Base-by-base conservation (phyloP, 305 asterid species). In the Rubia peregrina region DNA sequence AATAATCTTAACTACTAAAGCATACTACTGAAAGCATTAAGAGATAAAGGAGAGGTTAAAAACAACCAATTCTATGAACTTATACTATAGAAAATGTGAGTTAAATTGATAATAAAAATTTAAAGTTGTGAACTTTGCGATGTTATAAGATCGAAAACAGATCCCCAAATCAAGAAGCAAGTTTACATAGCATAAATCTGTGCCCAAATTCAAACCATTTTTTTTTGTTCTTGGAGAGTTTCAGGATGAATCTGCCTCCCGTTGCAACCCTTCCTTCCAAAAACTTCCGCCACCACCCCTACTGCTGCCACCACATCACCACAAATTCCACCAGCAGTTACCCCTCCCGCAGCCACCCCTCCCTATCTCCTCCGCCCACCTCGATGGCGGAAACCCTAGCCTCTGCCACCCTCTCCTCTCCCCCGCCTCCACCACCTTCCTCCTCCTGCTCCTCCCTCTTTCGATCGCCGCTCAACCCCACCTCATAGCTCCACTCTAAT, bases 1-100 rank as follows among this genome's bases (percentile, higher is more conserved):
- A 17, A 9, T 9, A 61, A 7, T 21, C n/a, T 7, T 1, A n/a
- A 24, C 43, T 21, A 48, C 49, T 40, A 30, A 19, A 41, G 16
- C 41, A 51, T 10, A 55, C 19, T 26, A 12, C 60, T 53, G 60
- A 6, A 53, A 63, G 71, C 42, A 64, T 65, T 65, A n/a, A 42
- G 33, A 17, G 17, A 19, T 10, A 16, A 62, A 0, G 43, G 46
- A 59, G 42, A 3, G 13, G 17, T 17, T 14, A 9, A 24, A 12
- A 43, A 69, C 22, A 30, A 33, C 38, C 26, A 26, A 36, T 44
- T 33, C 24, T 24, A n/a, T 14, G 46, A 61, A 65, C 59, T 7
- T 17, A 26, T 17, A 6, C 60, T 53, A 53, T 7, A 17, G 19
- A 62, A 33, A 42, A 38, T 38, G 12, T 3, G 2, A 62, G 3